phyloP scores from a whole-genome alignment of 192 early-diverging fungal species.

The Umbelopsis sp. region DNA sequence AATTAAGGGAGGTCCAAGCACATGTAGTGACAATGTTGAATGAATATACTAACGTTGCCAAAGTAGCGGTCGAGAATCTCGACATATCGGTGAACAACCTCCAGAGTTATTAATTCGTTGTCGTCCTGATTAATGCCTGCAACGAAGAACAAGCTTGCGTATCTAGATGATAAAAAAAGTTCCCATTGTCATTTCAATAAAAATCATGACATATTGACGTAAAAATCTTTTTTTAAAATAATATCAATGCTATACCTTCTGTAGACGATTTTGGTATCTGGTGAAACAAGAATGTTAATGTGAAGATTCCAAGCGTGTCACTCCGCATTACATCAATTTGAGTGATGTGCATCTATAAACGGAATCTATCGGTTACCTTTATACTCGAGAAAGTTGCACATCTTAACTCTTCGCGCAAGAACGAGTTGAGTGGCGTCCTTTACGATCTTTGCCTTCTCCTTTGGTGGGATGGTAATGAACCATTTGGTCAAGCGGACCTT shows the following conservation, averaged over 20 bases:
- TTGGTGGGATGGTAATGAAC: constrained; percentile 74
- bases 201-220: background rate
- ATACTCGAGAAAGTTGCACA: constrained; percentile 99
- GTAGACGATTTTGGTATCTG: constrained; percentile 64
- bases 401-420: constrained; percentile 83
- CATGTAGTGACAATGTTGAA: background rate
- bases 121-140: constrained; percentile 92
- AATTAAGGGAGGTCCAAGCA: background rate
- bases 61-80: constrained; percentile 98
- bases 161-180: constrained; percentile 52
- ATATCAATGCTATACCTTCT: constrained; percentile 44
- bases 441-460: constrained; percentile 94
- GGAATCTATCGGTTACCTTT: constrained; percentile 57
- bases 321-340: background rate
- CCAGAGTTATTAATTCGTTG: constrained; percentile 92
- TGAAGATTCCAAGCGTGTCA: background rate
- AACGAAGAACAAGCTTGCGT: constrained; percentile 95
- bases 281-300: background rate
- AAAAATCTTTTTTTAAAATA: background rate
- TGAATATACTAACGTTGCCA: constrained; percentile 69
- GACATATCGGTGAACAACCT: constrained; percentile 98
- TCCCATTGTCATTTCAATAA: background rate
- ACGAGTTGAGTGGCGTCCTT: constrained; percentile 94
- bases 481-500: constrained; percentile 83
- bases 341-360: background rate